Evolutionary conservation across 345 rosid genomes (phyloP), one percentile per base, ranked within the genome.

Genomic region (Nephelium lappaceum): DNA sequence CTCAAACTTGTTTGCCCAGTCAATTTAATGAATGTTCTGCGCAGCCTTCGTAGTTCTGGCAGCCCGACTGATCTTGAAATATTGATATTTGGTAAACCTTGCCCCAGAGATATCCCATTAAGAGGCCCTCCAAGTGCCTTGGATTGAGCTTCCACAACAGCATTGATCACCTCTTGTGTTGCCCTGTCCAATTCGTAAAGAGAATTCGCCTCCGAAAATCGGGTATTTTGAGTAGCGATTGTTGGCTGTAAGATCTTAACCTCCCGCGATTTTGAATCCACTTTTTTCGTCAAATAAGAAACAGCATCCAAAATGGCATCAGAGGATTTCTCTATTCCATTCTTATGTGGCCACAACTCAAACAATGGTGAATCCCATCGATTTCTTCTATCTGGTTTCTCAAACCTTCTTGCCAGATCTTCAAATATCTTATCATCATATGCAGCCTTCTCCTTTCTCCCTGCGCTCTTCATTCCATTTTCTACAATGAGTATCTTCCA

Each of bases 331-430:
- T 85, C 87, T 61, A 92, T 87, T 24, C 84, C 91, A 25, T 91
- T 93, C 51, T 74, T 85, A 72, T 62, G 72, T 7, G 98, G 95
- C 85, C 80, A 85, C 62, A 96, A 75, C 82, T 94, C 97, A 66
- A 93, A 97, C 80, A 93, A 85, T 38, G 99, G 98, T 2, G 98
- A 94, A 83, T 96, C 99, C 99, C 99, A 97, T 0, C 98, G 87
- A 81, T 89, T 97, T 78, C 98, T 89, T 79, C 93, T 87, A 79
- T 94, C 98, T 0, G 98, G 98, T 67, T 82, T 92, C 93, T 97
- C 99, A 7, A 97, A 94, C 83, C 98, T 91, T 80, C 96, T 89
- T 64, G 81, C 89, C 58, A 94, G 82, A 84, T 94, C 98, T 70
- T 89, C 95, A 61, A 93, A 92, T 78, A 97, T 89, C 23, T 80